Percentiles rank a stretch among this genome's conserved stretches.
Conservation (phyloP, 116 monocot species). For the Dioscorea cayenensis region DNA sequence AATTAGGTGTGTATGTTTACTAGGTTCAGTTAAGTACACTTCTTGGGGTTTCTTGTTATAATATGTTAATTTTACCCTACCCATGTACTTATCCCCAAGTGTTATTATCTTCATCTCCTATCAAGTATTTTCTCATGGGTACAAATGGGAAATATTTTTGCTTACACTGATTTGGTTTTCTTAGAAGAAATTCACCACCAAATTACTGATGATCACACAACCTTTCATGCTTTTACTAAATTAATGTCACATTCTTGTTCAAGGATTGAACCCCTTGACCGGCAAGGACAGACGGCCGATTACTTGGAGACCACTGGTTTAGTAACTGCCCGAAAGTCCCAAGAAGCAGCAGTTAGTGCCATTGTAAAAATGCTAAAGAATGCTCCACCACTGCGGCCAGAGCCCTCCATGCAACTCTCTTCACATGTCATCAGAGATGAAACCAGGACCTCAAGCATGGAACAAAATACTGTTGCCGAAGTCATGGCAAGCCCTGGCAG, state of each 20-base stretch:
- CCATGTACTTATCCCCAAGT: too few species aligned
- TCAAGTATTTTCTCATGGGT: too few species aligned
- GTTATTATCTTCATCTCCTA: too few species aligned
- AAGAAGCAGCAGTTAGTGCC: slow-evolving; percentile 60
- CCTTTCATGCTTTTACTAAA: not conserved
- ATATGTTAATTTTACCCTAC: too few species aligned
- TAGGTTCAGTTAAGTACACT: too few species aligned
- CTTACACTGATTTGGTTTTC: too few species aligned
- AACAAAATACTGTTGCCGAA: not conserved
- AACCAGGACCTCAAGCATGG: not conserved
- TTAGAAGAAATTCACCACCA: too few species aligned
- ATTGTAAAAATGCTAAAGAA: slow-evolving; percentile 57
- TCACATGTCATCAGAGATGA: not conserved
- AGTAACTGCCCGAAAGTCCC: slow-evolving; percentile 33
- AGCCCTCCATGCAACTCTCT: not conserved
- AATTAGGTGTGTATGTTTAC: too few species aligned
- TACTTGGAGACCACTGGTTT: slow-evolving; percentile 16
- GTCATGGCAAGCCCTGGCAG: not conserved
- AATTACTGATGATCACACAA: not conserved
- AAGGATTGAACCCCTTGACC: slow-evolving; percentile 21
- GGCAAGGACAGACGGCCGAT: slow-evolving; percentile 8
- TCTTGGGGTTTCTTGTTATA: too few species aligned
- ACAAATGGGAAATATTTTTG: too few species aligned
- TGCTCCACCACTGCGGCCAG: slow-evolving; percentile 53
- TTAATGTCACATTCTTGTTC: not conserved